These are phyloP conservation scores for Diaporthe citrichinensis DNA, from an alignment of 2,329 filamentous ascomycete species.

Conservation along the genomic window DNA sequence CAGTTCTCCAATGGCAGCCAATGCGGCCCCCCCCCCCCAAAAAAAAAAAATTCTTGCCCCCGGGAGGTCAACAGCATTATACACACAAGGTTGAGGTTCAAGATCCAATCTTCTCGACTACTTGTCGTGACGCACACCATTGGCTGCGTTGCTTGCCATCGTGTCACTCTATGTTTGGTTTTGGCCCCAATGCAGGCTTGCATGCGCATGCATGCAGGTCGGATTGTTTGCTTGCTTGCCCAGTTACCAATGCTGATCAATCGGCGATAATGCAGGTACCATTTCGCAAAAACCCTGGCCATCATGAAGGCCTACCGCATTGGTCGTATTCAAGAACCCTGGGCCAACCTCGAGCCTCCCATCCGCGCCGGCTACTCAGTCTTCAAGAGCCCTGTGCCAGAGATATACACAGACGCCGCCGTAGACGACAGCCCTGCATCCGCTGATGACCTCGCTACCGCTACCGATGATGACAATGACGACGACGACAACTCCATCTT, in stretches of 20 bases:
- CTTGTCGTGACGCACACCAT: background rate
- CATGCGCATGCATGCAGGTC: slow-evolving; percentile 7
- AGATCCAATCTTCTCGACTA: background rate
- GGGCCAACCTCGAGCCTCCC: slow-evolving; percentile 72
- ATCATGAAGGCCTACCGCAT: slow-evolving; percentile 74
- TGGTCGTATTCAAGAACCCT: slow-evolving; percentile 61
- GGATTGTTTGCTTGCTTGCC: background rate
- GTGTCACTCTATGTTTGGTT: background rate
- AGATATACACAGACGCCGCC: background rate
- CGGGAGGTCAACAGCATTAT: background rate
- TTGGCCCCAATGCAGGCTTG: slow-evolving; percentile 2
- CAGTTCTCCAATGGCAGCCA: background rate
- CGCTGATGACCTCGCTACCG: background rate
- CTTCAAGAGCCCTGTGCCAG: slow-evolving; percentile 22
- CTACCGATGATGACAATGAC: slow-evolving; percentile 14
- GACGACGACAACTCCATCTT: slow-evolving; percentile 29
- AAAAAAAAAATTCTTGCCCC: background rate
- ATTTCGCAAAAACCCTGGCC: slow-evolving; percentile 65
- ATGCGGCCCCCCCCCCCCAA: background rate
- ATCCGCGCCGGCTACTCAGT: slow-evolving; percentile 52
- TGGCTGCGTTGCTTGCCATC: background rate
- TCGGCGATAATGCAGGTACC: slow-evolving; percentile 63
- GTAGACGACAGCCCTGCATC: slow-evolving; percentile 3
- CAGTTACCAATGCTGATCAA: slow-evolving; percentile 46
- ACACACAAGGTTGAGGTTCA: background rate